These are phyloP conservation scores for Penicillium oxalicum DNA, from an alignment of 2,329 filamentous ascomycete genomes.

Conservation along the genomic window DNA sequence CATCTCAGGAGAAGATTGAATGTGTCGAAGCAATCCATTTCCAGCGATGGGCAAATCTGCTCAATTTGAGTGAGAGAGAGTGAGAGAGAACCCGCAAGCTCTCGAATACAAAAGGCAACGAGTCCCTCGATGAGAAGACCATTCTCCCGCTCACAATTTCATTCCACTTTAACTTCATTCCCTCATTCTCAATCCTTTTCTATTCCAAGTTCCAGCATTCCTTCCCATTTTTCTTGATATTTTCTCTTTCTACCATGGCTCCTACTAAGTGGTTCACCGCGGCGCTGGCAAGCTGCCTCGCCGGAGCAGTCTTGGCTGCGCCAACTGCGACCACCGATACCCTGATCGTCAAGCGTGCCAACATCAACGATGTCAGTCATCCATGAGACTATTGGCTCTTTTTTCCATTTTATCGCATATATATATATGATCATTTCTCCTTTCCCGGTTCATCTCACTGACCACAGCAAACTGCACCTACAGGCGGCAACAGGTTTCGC, in stretches of 20 bases:
- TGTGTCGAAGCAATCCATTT: too few relatives aligned
- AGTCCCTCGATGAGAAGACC: too few relatives aligned
- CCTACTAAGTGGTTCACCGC: constrained; percentile 22
- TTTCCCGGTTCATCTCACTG: background rate
- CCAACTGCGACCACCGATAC: constrained; percentile 20
- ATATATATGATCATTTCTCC: too few relatives aligned
- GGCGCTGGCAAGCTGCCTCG: constrained; percentile 19
- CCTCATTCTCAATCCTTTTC: background rate
- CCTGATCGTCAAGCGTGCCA: constrained; percentile 21
- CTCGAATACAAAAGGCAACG: too few relatives aligned
- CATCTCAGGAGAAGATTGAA: too few relatives aligned
- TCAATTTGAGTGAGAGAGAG: too few relatives aligned
- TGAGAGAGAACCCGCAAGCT: too few relatives aligned
- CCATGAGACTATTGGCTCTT: background rate
- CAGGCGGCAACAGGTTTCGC: constrained; percentile 40
- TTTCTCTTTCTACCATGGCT: constrained; percentile 12
- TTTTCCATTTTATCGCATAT: too few relatives aligned
- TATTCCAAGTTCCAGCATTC: background rate
- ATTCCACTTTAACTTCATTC: too few relatives aligned
- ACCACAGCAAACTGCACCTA: background rate
- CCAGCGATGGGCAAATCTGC: too few relatives aligned
- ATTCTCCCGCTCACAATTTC: too few relatives aligned
- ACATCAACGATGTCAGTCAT: constrained; percentile 20
- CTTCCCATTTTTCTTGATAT: background rate
- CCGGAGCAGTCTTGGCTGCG: constrained; percentile 21